Evolutionary conservation across 192 early-diverging fungal species (phyloP).

Genomic region (Entomortierella parvispora): DNA sequence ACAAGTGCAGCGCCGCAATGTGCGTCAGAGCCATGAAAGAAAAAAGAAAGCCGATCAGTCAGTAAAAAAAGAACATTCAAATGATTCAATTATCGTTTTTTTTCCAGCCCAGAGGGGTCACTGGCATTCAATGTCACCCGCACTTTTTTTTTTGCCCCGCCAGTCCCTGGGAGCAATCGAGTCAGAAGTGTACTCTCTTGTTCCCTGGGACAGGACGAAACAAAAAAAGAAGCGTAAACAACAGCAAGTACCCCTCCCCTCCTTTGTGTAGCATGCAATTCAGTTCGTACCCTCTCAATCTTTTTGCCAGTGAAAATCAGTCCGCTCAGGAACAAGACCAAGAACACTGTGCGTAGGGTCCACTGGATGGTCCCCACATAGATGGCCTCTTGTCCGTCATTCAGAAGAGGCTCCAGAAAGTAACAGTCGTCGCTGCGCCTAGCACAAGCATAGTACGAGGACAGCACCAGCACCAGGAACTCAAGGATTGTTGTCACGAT

Average conservation of each 20-base stretch:
- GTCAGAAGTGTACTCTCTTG: no score
- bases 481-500: slow-evolving; percentile 24
- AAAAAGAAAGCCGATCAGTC: no score
- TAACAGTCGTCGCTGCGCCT: slow-evolving; percentile 39
- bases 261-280: background rate
- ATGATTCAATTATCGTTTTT: no score
- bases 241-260: background rate
- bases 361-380: slow-evolving; percentile 43
- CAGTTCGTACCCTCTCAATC: slow-evolving; percentile 22
- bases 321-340: slow-evolving; percentile 8
- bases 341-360: slow-evolving; percentile 30
- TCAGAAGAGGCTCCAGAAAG: slow-evolving; percentile 39
- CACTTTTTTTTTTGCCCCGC: no score
- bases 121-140: no score
- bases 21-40: no score
- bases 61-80: no score
- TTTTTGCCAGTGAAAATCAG: slow-evolving; percentile 10
- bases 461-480: slow-evolving; percentile 36
- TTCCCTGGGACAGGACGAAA: background rate
- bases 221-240: background rate
- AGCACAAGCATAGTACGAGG: slow-evolving; percentile 43
- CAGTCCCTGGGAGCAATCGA: no score
- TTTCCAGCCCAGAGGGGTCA: no score
- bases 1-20: no score
- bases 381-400: slow-evolving; percentile 42